Conservation (phyloP, 2,329 filamentous ascomycete species). For the Pseudogymnoascus sp. region DNA sequence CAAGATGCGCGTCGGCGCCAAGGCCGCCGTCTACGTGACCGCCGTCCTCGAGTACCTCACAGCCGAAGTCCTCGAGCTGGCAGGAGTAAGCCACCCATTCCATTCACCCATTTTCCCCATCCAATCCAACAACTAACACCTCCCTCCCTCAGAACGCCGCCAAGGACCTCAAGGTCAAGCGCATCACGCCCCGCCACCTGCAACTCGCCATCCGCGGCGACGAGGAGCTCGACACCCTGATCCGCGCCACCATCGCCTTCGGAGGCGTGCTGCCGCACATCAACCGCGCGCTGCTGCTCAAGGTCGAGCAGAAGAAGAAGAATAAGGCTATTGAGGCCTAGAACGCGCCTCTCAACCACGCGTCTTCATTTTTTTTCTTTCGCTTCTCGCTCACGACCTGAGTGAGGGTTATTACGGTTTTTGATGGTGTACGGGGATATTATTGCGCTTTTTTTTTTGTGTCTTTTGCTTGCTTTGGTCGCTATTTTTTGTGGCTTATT, state of each 20-base stretch:
- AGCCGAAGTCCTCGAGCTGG: conserved; percentile 93
- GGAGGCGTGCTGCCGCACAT: conserved; percentile 98
- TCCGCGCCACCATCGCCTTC: conserved; percentile 94
- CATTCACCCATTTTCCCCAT: neutral
- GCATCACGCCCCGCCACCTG: conserved; percentile 94
- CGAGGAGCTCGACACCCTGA: conserved; percentile 95
- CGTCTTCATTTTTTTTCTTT: neutral
- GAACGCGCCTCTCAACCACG: conserved; percentile 15
- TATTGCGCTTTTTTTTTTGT: neutral
- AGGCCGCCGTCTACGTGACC: conserved; percentile 96
- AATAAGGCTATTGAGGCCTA: conserved; percentile 44
- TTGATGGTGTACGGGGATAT: conserved; percentile 7
- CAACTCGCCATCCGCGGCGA: conserved; percentile 97
- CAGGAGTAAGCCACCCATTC: conserved; percentile 56
- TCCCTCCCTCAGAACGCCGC: conserved; percentile 65
- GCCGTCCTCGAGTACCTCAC: conserved; percentile 97
- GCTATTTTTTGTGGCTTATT: neutral
- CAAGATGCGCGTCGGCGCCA: conserved; percentile 98
- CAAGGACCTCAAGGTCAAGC: conserved; percentile 99
- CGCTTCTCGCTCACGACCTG: neutral
- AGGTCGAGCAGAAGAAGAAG: conserved; percentile 98
- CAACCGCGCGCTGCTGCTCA: conserved; percentile 90
- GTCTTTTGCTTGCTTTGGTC: neutral
- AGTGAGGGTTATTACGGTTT: conserved; percentile 6
- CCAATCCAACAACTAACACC: neutral